A percentile compares a stretch with the other conserved stretches of the same genome.
phyloP scores from a whole-genome alignment of 2,329 filamentous ascomycete genomes.

The Paraphoma chrysanthemicola region DNA sequence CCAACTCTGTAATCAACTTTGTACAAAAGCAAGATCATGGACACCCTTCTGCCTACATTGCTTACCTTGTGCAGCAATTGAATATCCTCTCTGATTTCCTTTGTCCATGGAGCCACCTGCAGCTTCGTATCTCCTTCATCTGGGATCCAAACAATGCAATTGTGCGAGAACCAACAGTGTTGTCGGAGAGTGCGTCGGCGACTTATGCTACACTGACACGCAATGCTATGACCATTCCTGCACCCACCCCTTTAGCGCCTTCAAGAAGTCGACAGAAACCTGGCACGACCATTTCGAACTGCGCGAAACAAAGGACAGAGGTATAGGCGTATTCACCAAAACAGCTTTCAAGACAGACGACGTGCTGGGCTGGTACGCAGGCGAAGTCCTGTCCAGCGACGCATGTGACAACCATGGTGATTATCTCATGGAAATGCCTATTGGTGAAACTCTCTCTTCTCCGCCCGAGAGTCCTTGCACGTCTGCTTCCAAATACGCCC shows the following conservation, averaged over 20 bases:
- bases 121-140: too few relatives aligned
- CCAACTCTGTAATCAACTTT: constrained; percentile 26
- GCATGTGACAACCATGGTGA: background rate
- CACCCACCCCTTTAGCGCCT: constrained; percentile 16
- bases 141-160: too few relatives aligned
- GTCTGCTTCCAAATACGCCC: background rate
- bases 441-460: constrained; percentile 1
- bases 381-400: constrained; percentile 8
- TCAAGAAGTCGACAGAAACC: constrained; percentile 2
- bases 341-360: constrained; percentile 6
- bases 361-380: constrained; percentile 23
- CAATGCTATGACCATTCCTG: constrained; percentile 12
- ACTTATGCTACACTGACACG: constrained; percentile 10
- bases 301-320: constrained; percentile 13
- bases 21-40: constrained; percentile 8
- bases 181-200: constrained; percentile 16
- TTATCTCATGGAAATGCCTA: constrained; percentile 24
- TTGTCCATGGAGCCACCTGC: background rate
- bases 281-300: constrained; percentile 22
- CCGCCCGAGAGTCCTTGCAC: background rate
- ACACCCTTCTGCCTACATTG: background rate
- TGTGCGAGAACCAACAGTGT: too few relatives aligned
- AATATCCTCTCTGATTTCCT: background rate
- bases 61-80: background rate
- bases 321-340: constrained; percentile 20